Evolutionary conservation across 805 yeast species (phyloP).

Genomic region (Candida arabinofermentans): DNA sequence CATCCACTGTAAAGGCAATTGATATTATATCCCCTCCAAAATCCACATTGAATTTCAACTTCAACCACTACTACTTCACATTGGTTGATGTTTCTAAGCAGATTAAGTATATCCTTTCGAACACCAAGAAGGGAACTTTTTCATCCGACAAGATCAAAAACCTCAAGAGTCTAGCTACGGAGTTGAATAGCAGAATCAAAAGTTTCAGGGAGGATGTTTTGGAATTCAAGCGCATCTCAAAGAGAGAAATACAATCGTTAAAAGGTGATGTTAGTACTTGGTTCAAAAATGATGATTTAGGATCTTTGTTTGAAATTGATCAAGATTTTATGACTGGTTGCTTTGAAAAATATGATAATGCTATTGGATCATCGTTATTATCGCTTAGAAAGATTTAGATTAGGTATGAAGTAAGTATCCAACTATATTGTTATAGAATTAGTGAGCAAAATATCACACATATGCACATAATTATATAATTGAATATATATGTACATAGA

Average conservation of each 20-base stretch:
- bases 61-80: conserved; percentile 20
- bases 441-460: background rate
- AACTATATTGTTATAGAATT: background rate
- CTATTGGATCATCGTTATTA: conserved; percentile 12
- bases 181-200: conserved; percentile 5
- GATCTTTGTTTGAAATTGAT: conserved; percentile 18
- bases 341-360: conserved; percentile 9
- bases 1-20: background rate
- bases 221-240: conserved; percentile 13
- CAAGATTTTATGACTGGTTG: conserved; percentile 7
- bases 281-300: conserved; percentile 16
- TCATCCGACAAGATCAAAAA: background rate
- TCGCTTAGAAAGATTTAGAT: conserved; percentile 11
- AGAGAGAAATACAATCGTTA: conserved; percentile 8
- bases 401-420: background rate
- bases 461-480: background rate
- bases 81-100: conserved; percentile 21
- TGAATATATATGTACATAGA: background rate
- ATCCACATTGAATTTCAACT: conserved; percentile 15
- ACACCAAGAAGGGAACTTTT: background rate
- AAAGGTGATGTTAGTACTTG: conserved; percentile 10
- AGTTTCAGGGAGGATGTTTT: conserved; percentile 12
- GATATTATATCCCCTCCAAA: conserved; percentile 14
- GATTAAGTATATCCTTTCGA: conserved; percentile 11
- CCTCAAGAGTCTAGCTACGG: background rate